Conservation (phyloP, 2,329 filamentous ascomycete genomes). For the Trichocomaceae sp. region DNA sequence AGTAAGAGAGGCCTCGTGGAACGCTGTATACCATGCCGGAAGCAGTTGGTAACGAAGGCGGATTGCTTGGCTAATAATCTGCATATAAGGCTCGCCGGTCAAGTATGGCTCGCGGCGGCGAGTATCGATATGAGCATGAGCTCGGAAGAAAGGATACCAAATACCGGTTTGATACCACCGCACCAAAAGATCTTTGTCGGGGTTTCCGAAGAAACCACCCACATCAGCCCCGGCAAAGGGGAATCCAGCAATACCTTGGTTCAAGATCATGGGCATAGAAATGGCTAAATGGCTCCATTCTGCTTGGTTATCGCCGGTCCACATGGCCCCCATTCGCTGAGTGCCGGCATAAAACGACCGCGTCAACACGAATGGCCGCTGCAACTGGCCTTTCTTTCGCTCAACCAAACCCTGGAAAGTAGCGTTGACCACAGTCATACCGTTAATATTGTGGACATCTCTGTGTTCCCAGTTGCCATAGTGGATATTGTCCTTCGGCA, state of each 20-base stretch:
- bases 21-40: constrained; percentile 94
- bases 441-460: constrained; percentile 92
- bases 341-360: constrained; percentile 87
- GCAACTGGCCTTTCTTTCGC: constrained; percentile 76
- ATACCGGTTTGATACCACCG: constrained; percentile 96
- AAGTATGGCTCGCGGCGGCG: constrained; percentile 91
- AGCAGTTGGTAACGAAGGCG: constrained; percentile 83
- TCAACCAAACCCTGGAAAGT: constrained; percentile 78
- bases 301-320: constrained; percentile 97
- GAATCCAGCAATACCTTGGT: constrained; percentile 85
- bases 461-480: constrained; percentile 90
- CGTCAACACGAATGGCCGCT: constrained; percentile 86
- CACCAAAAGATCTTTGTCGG: constrained; percentile 80
- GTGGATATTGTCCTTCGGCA: constrained; percentile 98
- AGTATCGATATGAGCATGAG: constrained; percentile 92
- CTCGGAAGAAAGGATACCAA: constrained; percentile 98
- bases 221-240: constrained; percentile 95
- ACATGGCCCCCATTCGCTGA: constrained; percentile 89
- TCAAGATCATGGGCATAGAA: constrained; percentile 86
- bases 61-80: constrained; percentile 80
- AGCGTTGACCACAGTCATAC: constrained; percentile 90
- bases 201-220: constrained; percentile 96
- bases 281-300: constrained; percentile 86
- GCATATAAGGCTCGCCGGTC: constrained; percentile 72
- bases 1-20: constrained; percentile 76